Base-by-base conservation (phyloP, 176 grass and related monocot genomes). In the Oryza glumipatula region DNA sequence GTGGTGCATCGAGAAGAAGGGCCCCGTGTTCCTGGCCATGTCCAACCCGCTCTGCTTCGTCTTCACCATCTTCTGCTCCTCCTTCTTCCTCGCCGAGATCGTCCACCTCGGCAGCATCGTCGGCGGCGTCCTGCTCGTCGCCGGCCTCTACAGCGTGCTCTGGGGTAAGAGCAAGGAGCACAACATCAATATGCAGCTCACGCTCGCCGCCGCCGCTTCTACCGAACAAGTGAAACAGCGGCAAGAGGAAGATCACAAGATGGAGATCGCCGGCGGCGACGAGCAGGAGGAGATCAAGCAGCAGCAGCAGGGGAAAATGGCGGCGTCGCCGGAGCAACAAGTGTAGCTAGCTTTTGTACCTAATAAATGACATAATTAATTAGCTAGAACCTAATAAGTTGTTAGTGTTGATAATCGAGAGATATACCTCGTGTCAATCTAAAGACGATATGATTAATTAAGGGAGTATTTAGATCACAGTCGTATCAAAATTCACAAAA, bases 1-100 rank as follows among this genome's bases (percentile, higher is more conserved):
- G 9, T 95, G 93, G 93, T 92, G 90, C 52, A 80, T 95, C 43
- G 93, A 88, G 71, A 89, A 68, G 79, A 87, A 90, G 35, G 93
- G 90, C 0, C 85, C 90, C 1, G 90, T 92, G 38, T 92, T 95
- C 84, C 23, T 88, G 46, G 85, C 90, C 72, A 92, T 92, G 26
- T 95, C 82, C 73, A 87, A 88, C n/a, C 93, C 93, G 11, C 73
- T 95, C 48, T 68, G 65, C 10, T 69, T 94, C 7, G 44, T 95
- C 11, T 56, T 95, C 75, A 92, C 93, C 13, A 64, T 86, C 24
- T 87, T 91, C 9, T 49, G 85, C 38, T 92, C 90, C n/a, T 85
- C 87, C 14, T 82, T 90, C 58, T 88, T 93, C 65, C 73, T 92
- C 12, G 88, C 85, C 0, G 88, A 92, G 71, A 56, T 68, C 12